Evolutionary conservation across 805 yeast genomes (phyloP), one percentile per base, ranked within the genome.

Genomic region (Metschnikowia lunata): DNA sequence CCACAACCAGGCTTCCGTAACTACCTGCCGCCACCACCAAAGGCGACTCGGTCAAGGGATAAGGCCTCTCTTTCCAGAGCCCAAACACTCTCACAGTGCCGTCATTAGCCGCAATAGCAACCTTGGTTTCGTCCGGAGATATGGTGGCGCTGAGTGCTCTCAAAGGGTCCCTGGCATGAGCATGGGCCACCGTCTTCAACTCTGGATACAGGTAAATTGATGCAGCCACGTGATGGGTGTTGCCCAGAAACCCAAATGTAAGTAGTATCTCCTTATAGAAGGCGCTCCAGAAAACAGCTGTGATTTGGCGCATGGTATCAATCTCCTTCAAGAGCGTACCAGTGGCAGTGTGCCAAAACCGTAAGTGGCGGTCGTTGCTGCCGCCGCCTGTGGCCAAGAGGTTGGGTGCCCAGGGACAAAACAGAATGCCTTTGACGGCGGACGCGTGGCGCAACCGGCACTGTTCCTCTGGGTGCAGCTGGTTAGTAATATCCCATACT

Each of bases 381-480:
- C 97, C 97, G 3, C 93, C 97, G 0, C 97, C 97, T 0, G 97
- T 88, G 0, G 91, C 97, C 30, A 90, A 61, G 8, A 90, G 64
- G 2, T 84, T 74, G 11, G 79, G 79, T 14, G 88, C 75, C 97
- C 97, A 89, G 0, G 97, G 97, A 59, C 97, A 90, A 55, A 79
- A 90, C 4, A 91, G 85, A 36, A 90, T 69, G 0, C 96, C 97
- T 55, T 89, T 89, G 0, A 90, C 90, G 0, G 97, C 97, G 1
- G 96, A 95, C 2, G 70, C 66, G 56, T 90, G 97, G 1, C 74
- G 78, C 40, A 89, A 66, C 8, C 63, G 59, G 57, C 72, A 79
- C 47, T 66, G 62, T 38, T 77, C 54, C 18, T 43, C 55, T 8
- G 91, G 85, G 10, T 30, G 33, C 5, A 12, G 5, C 6, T 29